phyloP scores from a whole-genome alignment of 2,329 filamentous ascomycete genomes.

The Paecilomyces sp. region DNA sequence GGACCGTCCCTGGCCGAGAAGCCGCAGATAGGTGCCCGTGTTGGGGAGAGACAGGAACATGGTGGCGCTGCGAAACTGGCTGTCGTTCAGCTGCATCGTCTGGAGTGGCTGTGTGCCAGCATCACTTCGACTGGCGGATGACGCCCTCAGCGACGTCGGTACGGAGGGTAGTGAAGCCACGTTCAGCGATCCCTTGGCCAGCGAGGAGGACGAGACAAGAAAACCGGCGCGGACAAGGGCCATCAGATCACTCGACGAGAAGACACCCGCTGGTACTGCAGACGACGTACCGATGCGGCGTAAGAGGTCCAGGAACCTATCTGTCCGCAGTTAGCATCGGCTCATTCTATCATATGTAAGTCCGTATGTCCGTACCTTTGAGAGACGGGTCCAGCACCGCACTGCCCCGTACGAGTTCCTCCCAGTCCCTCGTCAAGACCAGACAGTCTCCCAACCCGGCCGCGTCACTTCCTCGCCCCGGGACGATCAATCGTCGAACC shows the following conservation, averaged over 20 bases:
- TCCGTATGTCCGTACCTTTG: constrained; percentile 26
- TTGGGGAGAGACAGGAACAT: constrained; percentile 52
- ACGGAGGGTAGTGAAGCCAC: constrained; percentile 33
- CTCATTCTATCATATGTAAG: constrained; percentile 18
- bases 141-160: constrained; percentile 11
- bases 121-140: constrained; percentile 20
- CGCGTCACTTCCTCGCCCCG: constrained; percentile 50
- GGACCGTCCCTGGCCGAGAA: constrained; percentile 47
- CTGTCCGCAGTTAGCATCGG: constrained; percentile 42
- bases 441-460: constrained; percentile 53
- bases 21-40: constrained; percentile 53
- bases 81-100: neutral
- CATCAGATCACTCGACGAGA: constrained; percentile 42
- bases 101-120: constrained; percentile 4
- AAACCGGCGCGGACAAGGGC: constrained; percentile 48
- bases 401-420: constrained; percentile 32
- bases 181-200: constrained; percentile 31
- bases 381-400: constrained; percentile 22
- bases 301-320: constrained; percentile 46
- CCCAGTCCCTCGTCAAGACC: constrained; percentile 48
- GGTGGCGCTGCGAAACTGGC: constrained; percentile 19
- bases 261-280: constrained; percentile 37
- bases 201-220: constrained; percentile 43
- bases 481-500: constrained; percentile 49
- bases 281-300: constrained; percentile 39